Evolutionary conservation across 495 filamentous ascomycete genomes (phyloP).

Genomic region (Neohortaea acidophila): DNA sequence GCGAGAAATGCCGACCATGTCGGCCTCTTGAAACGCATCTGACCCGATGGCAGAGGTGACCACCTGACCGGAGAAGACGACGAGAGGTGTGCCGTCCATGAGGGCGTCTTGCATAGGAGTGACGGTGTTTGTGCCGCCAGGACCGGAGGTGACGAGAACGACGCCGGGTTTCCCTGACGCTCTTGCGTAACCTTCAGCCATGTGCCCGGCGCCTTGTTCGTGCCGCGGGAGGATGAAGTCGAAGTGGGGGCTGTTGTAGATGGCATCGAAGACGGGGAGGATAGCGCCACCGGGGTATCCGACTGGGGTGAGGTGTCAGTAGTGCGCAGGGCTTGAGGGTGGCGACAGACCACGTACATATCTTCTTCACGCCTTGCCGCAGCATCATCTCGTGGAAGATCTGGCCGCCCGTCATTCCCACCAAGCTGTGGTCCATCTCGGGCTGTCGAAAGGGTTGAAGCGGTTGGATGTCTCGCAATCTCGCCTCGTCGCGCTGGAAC

Average conservation of each 20-base stretch:
- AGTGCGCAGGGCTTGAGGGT: constrained; percentile 1
- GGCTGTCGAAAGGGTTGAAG: constrained; percentile 24
- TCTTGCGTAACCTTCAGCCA: constrained; percentile 66
- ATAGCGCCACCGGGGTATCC: constrained; percentile 69
- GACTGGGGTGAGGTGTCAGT: constrained; percentile 28
- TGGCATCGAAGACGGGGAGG: constrained; percentile 71
- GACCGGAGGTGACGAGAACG: constrained; percentile 64
- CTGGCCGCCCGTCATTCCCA: constrained; percentile 87
- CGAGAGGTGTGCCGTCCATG: constrained; percentile 63
- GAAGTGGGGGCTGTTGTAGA: constrained; percentile 68
- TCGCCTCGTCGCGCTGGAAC: constrained; percentile 28
- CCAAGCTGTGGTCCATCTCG: constrained; percentile 45
- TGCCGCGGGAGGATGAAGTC: constrained; percentile 65
- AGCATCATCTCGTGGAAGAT: constrained; percentile 99
- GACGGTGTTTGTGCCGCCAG: constrained; percentile 64
- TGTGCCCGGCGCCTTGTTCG: constrained; percentile 69
- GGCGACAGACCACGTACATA: constrained; percentile 30
- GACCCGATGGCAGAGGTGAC: constrained; percentile 56
- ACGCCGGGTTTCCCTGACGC: constrained; percentile 62
- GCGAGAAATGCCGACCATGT: constrained; percentile 60
- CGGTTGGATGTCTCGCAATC: constrained; percentile 24
- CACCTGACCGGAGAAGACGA: constrained; percentile 69
- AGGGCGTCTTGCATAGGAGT: constrained; percentile 68
- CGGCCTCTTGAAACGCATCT: constrained; percentile 70
- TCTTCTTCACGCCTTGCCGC: constrained; percentile 74